Evolutionary conservation across 768 basidiomycete species (phyloP), one percentile per base, ranked within the genome.

Genomic region (Steccherinum ochraceum): DNA sequence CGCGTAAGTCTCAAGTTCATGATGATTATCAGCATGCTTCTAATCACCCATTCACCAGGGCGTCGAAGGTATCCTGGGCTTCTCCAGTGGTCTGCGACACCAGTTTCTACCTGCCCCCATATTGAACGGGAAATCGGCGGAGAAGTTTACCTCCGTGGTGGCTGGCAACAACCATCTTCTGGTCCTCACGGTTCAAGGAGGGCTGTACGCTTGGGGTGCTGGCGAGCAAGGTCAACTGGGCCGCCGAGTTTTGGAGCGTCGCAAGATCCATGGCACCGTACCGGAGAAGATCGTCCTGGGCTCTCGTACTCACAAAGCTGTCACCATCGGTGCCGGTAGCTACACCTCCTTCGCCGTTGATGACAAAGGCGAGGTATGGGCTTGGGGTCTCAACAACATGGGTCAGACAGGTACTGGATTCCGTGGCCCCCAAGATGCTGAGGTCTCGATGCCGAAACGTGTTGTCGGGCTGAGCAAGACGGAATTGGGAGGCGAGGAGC

Each of bases 351-450:
- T 96, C 61, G 94, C 93, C 2, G 82, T 97, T 51, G 86, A 93
- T 64, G 79, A 86, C 48, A 70, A 74, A 4, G 93, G 92, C 24
- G 80, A 77, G 45, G 87, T 95, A 7, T 97, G 86, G 84, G 92
- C 82, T 12, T 97, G 95, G 95, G 95, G 95, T n/a, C 73, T 93
- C 52, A 96, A 98, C 67, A 89, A 73, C 67, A 88, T 78, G 84
- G 93, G 86, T 24, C 89, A 91, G 67, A 81, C 80, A 1, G 89
- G 88, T 25, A 83, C 86, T 0, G 74, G 71, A 5, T 63, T 67
- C 54, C 59, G 72, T 71, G 67, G 72, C 71, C 60, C 62, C 11
- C 56, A 66, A 12, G 77, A 76, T 43, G 75, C 77, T 53, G 72
- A 84, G 49, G 77, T 90, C 12, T 76, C 78, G 51, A 67, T 78